phyloP scores from a whole-genome alignment of 345 rosid genomes.

The Raphanus sativus region DNA sequence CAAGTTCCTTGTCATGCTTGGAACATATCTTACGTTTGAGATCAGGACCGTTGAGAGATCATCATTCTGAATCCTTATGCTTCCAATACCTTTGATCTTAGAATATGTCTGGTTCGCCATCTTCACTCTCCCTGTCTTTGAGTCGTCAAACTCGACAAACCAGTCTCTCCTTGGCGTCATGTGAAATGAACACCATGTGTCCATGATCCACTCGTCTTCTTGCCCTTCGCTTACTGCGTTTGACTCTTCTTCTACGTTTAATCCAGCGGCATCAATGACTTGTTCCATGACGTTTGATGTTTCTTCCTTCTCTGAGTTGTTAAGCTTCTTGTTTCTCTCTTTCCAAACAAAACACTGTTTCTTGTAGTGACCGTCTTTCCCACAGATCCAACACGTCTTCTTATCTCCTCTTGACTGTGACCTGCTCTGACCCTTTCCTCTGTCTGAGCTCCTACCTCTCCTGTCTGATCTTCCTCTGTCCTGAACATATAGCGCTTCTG shows the following conservation, averaged over 20 bases:
- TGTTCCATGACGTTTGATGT: not conserved
- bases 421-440: not conserved
- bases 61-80: not conserved
- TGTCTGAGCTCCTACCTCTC: not conserved
- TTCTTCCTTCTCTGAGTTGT: not conserved
- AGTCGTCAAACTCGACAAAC: not conserved
- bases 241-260: not conserved
- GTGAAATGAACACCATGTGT: not conserved
- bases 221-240: not conserved
- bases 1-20: not conserved
- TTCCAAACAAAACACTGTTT: not conserved
- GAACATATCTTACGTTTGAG: not conserved
- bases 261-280: not conserved
- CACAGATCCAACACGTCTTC: not conserved
- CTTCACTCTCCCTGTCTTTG: not conserved
- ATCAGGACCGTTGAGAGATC: not conserved
- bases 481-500: not conserved
- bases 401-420: not conserved
- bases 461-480: not conserved
- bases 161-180: not conserved
- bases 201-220: not conserved
- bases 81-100: not conserved
- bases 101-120: not conserved
- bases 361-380: not conserved
- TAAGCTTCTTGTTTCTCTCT: not conserved